Evolutionary conservation across 148 eudicot genomes (phyloP).

Genomic region (Vaccinium myrtillus): DNA sequence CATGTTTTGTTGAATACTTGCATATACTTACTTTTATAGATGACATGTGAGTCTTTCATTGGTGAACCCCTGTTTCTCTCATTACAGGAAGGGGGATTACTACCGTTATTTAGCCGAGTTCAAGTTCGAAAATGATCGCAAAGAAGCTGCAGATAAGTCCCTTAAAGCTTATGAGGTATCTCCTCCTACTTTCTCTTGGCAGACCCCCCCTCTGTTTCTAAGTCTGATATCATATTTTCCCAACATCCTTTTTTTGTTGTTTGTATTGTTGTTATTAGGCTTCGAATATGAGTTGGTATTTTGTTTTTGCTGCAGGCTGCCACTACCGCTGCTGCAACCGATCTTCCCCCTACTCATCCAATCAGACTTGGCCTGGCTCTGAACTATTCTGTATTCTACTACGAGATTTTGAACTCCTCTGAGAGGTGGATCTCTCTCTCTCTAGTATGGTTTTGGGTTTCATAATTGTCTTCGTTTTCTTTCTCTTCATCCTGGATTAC

Average conservation of each 20-base stretch:
- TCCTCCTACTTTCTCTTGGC: neutral
- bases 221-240: neutral
- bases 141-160: constrained; percentile 41
- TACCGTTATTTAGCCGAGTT: constrained; percentile 51
- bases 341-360: constrained; percentile 36
- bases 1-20: neutral
- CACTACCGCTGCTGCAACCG: constrained; percentile 28
- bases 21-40: neutral
- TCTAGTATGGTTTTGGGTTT: neutral
- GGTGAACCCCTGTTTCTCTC: neutral
- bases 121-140: constrained; percentile 40
- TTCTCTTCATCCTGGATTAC: neutral
- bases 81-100: constrained; percentile 36
- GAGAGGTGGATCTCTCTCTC: constrained; percentile 28
- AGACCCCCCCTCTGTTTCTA: neutral
- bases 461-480: neutral
- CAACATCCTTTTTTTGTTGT: neutral
- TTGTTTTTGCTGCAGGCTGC: constrained; percentile 29
- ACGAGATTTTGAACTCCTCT: constrained; percentile 37
- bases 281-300: neutral
- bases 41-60: neutral
- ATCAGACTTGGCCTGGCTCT: constrained; percentile 37
- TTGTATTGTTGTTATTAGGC: neutral
- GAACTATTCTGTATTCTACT: constrained; percentile 36
- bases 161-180: constrained; percentile 47